Conservation (phyloP, 108 stramenopile species). For the Skeletonema tropicum region DNA sequence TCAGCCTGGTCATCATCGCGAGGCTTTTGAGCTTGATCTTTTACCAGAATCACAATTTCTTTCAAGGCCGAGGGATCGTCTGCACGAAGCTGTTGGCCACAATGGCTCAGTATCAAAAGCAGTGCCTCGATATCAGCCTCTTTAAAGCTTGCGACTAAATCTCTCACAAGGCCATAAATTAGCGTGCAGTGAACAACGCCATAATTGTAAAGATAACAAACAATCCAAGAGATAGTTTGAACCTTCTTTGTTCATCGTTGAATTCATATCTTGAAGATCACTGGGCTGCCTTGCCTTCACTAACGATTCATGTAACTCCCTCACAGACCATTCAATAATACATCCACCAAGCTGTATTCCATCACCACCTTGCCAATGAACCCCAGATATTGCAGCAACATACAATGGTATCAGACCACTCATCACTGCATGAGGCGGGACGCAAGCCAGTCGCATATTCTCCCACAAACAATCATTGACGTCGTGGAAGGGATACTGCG, state of each 20-base stretch:
- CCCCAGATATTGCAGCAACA: conserved; percentile 72
- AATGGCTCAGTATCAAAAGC: conserved; percentile 83
- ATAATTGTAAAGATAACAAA: conserved; percentile 95
- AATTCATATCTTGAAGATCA: conserved; percentile 22
- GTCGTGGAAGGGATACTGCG: conserved; percentile 59
- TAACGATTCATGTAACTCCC: conserved; percentile 43
- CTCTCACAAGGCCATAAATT: conserved; percentile 88
- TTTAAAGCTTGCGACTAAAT: conserved; percentile 78
- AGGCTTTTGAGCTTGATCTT: conserved; percentile 58
- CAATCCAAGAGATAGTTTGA: conserved; percentile 83
- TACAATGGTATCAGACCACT: conserved; percentile 84
- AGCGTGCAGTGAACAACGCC: conserved; percentile 86
- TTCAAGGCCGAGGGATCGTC: conserved; percentile 93
- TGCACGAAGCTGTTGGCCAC: conserved; percentile 85
- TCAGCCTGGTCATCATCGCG: conserved; percentile 25
- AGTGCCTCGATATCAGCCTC: conserved; percentile 91
- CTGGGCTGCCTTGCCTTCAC: conserved; percentile 15
- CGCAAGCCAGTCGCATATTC: conserved; percentile 69
- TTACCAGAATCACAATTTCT: conserved; percentile 91
- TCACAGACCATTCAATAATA: conserved; percentile 67
- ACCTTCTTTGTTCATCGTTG: conserved; percentile 64
- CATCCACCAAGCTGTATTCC: conserved; percentile 75
- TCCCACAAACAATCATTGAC: conserved; percentile 80
- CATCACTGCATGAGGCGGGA: conserved; percentile 72
- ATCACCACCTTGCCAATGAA: conserved; percentile 84